Percentiles rank a stretch among this genome's conserved stretches.
These are phyloP conservation scores for Capillidium heterosporum DNA, from an alignment of 371 early-diverging fungal genomes.

Conservation along the genomic window DNA sequence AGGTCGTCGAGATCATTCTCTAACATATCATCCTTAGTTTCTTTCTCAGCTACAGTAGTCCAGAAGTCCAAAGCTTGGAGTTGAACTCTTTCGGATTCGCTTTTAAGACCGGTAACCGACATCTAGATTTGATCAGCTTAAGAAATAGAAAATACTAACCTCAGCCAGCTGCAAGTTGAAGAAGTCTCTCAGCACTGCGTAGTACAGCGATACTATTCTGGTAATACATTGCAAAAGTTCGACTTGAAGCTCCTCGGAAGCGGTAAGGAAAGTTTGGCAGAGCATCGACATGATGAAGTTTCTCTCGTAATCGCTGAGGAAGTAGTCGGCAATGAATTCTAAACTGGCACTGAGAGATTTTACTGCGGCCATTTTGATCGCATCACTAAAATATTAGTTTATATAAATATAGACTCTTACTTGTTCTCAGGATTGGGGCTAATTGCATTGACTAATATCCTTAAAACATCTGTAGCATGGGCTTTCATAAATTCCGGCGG, in stretches of 20 bases:
- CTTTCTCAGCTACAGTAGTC: conserved; percentile 94
- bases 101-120: conserved; percentile 78
- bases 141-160: too few relatives aligned
- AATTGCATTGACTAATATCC: conserved; percentile 83
- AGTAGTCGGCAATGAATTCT: conserved; percentile 80
- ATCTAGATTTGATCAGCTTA: too few relatives aligned
- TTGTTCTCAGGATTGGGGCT: conserved; percentile 59
- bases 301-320: conserved; percentile 79
- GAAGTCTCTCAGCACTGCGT: conserved; percentile 82
- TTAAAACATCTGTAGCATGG: conserved; percentile 75
- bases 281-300: conserved; percentile 97
- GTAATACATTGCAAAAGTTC: conserved; percentile 89
- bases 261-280: conserved; percentile 81
- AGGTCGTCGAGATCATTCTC: conserved; percentile 29
- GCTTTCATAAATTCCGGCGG: conserved; percentile 48
- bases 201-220: conserved; percentile 86
- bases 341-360: conserved; percentile 82
- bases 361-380: conserved; percentile 73
- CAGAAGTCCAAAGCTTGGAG: conserved; percentile 96
- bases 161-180: conserved; percentile 87
- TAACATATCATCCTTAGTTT: conserved; percentile 43
- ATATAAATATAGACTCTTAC: conserved; percentile 13
- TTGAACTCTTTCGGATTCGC: conserved; percentile 64
- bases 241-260: conserved; percentile 49
- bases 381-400: conserved; percentile 24